Percentiles rank a stretch among this genome's conserved stretches.
These are phyloP conservation scores for Wickerhamiella kurtzmanii DNA, from an alignment of 805 yeast genomes.

Conservation along the genomic window DNA sequence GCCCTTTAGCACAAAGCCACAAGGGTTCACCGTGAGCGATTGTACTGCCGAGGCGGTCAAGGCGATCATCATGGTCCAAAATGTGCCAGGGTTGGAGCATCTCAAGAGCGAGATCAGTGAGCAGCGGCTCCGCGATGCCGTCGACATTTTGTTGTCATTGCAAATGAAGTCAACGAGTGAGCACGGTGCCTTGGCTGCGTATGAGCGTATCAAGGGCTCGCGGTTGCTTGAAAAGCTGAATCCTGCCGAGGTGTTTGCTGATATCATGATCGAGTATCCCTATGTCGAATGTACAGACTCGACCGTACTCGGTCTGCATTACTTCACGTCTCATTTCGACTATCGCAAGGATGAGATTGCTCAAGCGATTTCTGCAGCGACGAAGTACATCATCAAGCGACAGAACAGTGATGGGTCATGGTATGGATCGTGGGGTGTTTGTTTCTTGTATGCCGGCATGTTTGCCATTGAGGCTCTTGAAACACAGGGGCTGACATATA, in stretches of 20 bases:
- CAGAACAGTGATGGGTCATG: conserved; percentile 83
- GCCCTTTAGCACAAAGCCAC: conserved; percentile 92
- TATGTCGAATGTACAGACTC: conserved; percentile 98
- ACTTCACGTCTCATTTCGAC: conserved; percentile 51
- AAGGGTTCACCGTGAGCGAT: conserved; percentile 93
- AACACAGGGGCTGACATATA: conserved; percentile 51
- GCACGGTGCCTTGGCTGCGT: conserved; percentile 84
- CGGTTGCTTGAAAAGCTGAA: conserved; percentile 62
- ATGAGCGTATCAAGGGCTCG: conserved; percentile 76
- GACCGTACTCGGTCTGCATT: conserved; percentile 73
- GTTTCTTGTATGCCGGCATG: conserved; percentile 93
- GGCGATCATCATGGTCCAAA: conserved; percentile 82
- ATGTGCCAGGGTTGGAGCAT: conserved; percentile 40
- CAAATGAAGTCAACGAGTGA: conserved; percentile 74
- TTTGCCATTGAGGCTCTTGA: conserved; percentile 89
- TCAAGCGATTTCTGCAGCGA: conserved; percentile 59
- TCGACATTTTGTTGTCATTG: conserved; percentile 59
- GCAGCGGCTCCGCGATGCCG: conserved; percentile 45
- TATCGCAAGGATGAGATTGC: conserved; percentile 56
- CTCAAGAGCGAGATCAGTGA: conserved; percentile 41
- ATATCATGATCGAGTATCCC: conserved; percentile 97
- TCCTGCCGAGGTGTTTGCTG: conserved; percentile 97
- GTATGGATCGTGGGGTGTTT: conserved; percentile 98
- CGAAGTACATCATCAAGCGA: conserved; percentile 50
- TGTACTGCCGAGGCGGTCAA: conserved; percentile 94